Percentiles rank a stretch among this genome's conserved stretches.
Conservation (phyloP, 108 stramenopile species). For the Nannochloropsis salina region DNA sequence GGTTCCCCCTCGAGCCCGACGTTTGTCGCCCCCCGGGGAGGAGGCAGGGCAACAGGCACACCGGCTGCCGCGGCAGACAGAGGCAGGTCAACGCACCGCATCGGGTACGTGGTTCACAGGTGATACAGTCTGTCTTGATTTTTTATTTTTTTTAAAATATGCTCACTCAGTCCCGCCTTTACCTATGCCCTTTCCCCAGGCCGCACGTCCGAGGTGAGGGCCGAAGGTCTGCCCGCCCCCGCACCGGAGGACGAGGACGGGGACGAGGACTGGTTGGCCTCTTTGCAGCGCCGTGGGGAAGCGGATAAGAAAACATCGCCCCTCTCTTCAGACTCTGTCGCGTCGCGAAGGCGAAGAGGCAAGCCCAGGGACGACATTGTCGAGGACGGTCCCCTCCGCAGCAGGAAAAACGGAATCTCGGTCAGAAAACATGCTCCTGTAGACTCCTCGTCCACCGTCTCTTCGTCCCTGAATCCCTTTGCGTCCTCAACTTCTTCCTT, state of each 20-base stretch:
- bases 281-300: not conserved
- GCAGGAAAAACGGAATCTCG: too few relatives aligned
- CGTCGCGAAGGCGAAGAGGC: not conserved
- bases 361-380: not conserved
- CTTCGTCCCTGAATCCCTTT: not conserved
- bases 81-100: not conserved
- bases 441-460: not conserved
- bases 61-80: not conserved
- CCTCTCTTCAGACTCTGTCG: too few relatives aligned
- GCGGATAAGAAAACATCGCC: too few relatives aligned
- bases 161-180: too few relatives aligned
- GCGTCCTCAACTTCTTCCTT: not conserved
- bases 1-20: not conserved
- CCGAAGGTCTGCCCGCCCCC: too few relatives aligned
- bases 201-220: too few relatives aligned
- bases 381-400: not conserved
- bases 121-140: too few relatives aligned
- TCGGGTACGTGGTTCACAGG: too few relatives aligned
- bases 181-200: too few relatives aligned
- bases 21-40: not conserved
- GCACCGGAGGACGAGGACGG: not conserved
- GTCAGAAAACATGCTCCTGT: not conserved
- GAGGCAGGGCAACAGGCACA: not conserved
- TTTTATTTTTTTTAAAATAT: too few relatives aligned
- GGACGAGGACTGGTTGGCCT: not conserved